phyloP scores from a whole-genome alignment of 2,329 filamentous ascomycete genomes.

The Xylariales sp. region DNA sequence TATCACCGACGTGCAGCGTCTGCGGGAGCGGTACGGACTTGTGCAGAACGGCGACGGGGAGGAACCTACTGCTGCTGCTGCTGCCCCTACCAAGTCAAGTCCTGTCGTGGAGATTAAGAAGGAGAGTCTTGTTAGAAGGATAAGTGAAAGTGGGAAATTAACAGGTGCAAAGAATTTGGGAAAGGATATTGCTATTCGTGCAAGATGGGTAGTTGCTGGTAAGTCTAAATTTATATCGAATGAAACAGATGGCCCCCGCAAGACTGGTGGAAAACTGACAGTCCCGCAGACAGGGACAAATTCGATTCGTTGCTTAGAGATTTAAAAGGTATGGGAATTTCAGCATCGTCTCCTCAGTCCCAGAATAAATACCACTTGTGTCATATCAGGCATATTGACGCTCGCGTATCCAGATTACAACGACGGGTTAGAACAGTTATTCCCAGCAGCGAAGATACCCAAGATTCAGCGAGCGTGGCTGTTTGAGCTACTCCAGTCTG shows the following conservation, averaged over 20 bases:
- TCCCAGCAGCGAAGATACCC: slow-evolving; percentile 35
- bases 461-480: slow-evolving; percentile 42
- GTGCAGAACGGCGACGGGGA: slow-evolving; percentile 21
- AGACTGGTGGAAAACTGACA: no score
- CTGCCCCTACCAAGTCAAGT: neutral
- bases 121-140: neutral
- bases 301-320: slow-evolving; percentile 34
- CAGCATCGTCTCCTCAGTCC: no score
- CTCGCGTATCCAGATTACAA: slow-evolving; percentile 34
- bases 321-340: slow-evolving; percentile 32
- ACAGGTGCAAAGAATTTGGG: slow-evolving; percentile 25
- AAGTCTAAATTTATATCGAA: no score
- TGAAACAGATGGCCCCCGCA: no score
- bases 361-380: no score
- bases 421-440: slow-evolving; percentile 42
- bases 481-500: slow-evolving; percentile 40
- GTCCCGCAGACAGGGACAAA: slow-evolving; percentile 39
- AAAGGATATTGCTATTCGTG: slow-evolving; percentile 28
- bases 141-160: slow-evolving; percentile 11
- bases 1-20: slow-evolving; percentile 37
- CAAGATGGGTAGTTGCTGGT: slow-evolving; percentile 40
- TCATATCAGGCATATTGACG: neutral
- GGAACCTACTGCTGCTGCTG: neutral
- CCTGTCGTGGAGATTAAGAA: slow-evolving; percentile 10
- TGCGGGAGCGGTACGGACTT: slow-evolving; percentile 38